phyloP scores from a whole-genome alignment of 257 asterid genomes.

The Thymus mandschuricus region DNA sequence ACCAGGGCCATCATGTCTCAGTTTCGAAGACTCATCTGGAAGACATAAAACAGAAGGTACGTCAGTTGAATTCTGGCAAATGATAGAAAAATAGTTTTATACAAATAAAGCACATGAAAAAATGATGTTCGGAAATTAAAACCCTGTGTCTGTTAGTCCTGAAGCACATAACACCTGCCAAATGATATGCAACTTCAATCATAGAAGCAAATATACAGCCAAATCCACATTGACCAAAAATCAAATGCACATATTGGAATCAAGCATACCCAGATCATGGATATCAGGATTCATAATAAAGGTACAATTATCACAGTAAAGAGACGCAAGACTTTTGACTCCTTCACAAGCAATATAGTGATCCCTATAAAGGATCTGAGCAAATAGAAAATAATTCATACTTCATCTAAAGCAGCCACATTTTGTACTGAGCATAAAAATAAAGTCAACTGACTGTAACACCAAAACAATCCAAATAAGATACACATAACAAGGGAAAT shows the following conservation, averaged over 20 bases:
- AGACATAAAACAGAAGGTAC: slow-evolving; percentile 31
- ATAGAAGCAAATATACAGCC: slow-evolving; percentile 11
- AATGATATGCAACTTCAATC: neutral
- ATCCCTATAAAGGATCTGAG: neutral
- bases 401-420: neutral
- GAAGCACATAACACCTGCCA: slow-evolving; percentile 4
- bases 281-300: neutral
- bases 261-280: neutral
- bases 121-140: neutral
- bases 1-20: slow-evolving; percentile 87
- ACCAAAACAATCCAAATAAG: no score
- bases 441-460: no score
- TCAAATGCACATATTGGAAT: neutral
- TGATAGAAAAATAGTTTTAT: neutral
- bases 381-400: slow-evolving; percentile 1
- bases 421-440: neutral
- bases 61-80: neutral
- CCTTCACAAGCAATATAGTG: neutral
- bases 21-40: slow-evolving; percentile 82
- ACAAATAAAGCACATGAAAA: slow-evolving; percentile 4
- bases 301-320: neutral
- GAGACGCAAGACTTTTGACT: neutral
- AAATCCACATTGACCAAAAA: neutral
- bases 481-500: no score
- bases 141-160: neutral